Percentiles rank a stretch among this genome's conserved stretches.
Evolutionary conservation across 116 monocot species (phyloP).

Genomic region (Iris pallida): DNA sequence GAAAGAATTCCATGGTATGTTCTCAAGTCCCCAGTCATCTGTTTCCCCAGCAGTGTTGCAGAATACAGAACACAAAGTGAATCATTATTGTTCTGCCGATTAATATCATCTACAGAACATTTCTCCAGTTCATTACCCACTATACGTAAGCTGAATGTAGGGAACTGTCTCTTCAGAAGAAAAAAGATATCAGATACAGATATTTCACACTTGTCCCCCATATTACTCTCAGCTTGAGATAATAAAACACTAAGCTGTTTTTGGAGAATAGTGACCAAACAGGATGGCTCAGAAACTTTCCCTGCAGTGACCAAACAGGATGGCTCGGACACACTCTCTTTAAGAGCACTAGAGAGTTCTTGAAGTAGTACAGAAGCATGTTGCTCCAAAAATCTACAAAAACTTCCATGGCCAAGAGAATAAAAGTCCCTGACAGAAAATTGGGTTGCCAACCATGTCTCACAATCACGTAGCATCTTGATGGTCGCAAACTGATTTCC

Average conservation of each 20-base stretch:
- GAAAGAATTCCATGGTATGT: slow-evolving; percentile 1
- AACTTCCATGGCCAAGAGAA: slow-evolving; percentile 74
- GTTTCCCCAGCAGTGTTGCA: slow-evolving; percentile 46
- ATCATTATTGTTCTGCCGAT: slow-evolving; percentile 22
- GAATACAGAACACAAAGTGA: slow-evolving; percentile 56
- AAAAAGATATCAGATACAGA: slow-evolving; percentile 28
- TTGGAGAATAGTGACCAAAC: slow-evolving; percentile 34
- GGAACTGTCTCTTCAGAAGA: slow-evolving; percentile 79
- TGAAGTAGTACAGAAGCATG: slow-evolving; percentile 42
- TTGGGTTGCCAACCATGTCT: slow-evolving; percentile 56
- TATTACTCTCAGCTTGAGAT: slow-evolving; percentile 45
- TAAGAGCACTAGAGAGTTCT: slow-evolving; percentile 29
- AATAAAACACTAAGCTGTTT: slow-evolving; percentile 57
- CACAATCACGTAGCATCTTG: slow-evolving; percentile 53
- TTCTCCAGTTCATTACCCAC: slow-evolving; percentile 40
- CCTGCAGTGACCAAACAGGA: slow-evolving; percentile 27
- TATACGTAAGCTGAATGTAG: slow-evolving; percentile 54
- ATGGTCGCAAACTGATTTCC: slow-evolving; percentile 22
- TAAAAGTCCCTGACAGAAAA: slow-evolving; percentile 62
- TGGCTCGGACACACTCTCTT: slow-evolving; percentile 14
- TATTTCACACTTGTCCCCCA: slow-evolving; percentile 18
- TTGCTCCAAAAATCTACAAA: slow-evolving; percentile 58
- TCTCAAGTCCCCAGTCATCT: slow-evolving; percentile 6
- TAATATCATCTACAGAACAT: slow-evolving; percentile 19
- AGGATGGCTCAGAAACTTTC: slow-evolving; percentile 14